Evolutionary conservation across 352 stramenopile species (phyloP), one percentile per base, ranked within the genome.

Genomic region (Saprolegnia parasitica): DNA sequence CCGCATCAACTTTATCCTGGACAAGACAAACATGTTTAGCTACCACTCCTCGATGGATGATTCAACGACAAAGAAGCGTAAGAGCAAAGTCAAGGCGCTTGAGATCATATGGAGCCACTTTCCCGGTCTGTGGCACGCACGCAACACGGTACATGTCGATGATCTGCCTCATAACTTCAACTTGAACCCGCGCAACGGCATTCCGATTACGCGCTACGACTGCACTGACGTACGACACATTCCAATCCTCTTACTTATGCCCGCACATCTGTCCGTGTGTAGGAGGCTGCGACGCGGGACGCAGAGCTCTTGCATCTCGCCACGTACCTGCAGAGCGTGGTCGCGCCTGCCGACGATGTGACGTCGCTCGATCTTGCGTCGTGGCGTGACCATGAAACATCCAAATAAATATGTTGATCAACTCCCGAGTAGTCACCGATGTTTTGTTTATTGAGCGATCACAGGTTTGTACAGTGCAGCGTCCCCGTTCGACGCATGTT

Each of bases 101-200:
- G 78, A 91, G 71, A 81, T 94, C 15, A 84, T 84, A 32, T 95
- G 87, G 87, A 71, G 55, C 10, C 90, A 91, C 65, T 90, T 91
- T 74, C 73, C 78, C 21, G 66, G 70, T 21, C 45, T 65, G 49
- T 95, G 80, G 79, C 73, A 73, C 26, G 68, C 71, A n/a, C 71
- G 81, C 42, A 92, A 91, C 70, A 92, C 84, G n/a, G 77, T 91
- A 0, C 87, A 95, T 72, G 56, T 95, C 1, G 87, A 95, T 74
- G 87, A 95, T 68, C 72, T 95, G 26, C 68, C 68, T 16, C 71
- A 81, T 10, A 95, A 95, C 67, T 95, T 95, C 74, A 81, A 78
- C 1, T 71, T 95, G 40, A 80, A 80, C 35, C 73, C 75, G n/a
- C 47, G 13, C 65, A 78, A 72, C 68, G 73, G 73, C 29, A 56